phyloP scores from a whole-genome alignment of 768 basidiomycete genomes.

The Suillus decipiens region DNA sequence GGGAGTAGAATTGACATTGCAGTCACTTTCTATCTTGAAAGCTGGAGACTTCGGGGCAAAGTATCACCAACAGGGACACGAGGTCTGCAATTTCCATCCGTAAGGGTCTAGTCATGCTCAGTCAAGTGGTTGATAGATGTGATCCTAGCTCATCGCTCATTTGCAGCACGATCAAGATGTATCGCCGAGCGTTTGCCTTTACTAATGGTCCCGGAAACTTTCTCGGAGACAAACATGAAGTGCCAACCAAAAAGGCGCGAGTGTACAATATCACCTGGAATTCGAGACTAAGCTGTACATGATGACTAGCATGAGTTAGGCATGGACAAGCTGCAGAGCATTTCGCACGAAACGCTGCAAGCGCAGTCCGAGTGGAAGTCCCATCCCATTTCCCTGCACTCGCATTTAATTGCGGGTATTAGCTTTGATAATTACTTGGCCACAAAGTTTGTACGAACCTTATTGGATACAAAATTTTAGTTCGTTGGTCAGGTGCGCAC shows the following conservation, averaged over 20 bases:
- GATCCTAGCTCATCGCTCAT: neutral
- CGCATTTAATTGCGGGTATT: too few relatives aligned
- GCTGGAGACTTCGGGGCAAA: constrained; percentile 11
- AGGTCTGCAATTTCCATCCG: neutral
- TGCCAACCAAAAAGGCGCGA: neutral
- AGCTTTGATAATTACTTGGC: too few relatives aligned
- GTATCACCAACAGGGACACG: constrained; percentile 10
- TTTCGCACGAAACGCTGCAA: too few relatives aligned
- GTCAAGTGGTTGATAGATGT: neutral
- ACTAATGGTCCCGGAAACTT: neutral
- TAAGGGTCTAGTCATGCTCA: neutral
- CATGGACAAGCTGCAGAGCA: too few relatives aligned
- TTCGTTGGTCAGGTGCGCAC: too few relatives aligned
- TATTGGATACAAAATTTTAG: too few relatives aligned
- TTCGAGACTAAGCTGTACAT: too few relatives aligned
- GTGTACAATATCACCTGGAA: too few relatives aligned
- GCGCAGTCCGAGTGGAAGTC: too few relatives aligned
- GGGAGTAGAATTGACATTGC: neutral
- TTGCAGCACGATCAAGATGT: neutral
- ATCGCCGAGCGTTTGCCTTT: neutral
- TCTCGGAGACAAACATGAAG: constrained; percentile 5
- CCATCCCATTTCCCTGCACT: too few relatives aligned
- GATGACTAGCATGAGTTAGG: too few relatives aligned
- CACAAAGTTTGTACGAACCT: too few relatives aligned
- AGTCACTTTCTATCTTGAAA: neutral